Evolutionary conservation across 495 filamentous ascomycete genomes (phyloP).

Genomic region (Aspergillus conjunctus): DNA sequence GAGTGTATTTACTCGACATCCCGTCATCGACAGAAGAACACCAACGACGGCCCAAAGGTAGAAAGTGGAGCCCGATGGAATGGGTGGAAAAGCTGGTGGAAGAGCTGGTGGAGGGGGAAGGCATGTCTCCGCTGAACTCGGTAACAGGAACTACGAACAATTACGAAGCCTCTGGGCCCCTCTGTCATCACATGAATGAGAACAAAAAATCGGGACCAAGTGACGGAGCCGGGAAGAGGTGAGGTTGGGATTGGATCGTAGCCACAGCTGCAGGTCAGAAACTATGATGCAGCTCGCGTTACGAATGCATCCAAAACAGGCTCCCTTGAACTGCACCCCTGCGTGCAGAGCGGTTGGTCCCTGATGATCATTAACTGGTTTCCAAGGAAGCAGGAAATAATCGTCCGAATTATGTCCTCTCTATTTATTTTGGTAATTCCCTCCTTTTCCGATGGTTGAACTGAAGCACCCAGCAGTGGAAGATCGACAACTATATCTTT

Average conservation of each 20-base stretch:
- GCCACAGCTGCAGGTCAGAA: slow-evolving; percentile 11
- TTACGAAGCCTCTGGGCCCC: slow-evolving; percentile 10
- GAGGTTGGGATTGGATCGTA: slow-evolving; percentile 12
- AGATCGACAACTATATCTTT: neutral
- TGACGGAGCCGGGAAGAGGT: neutral
- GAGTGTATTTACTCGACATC: slow-evolving; percentile 4
- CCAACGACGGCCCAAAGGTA: neutral
- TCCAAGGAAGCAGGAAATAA: neutral
- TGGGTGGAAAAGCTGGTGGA: neutral
- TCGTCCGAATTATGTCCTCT: neutral
- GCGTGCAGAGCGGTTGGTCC: slow-evolving; percentile 8
- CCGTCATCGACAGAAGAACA: slow-evolving; percentile 14
- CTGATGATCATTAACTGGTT: slow-evolving; percentile 14
- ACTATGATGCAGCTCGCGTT: slow-evolving; percentile 2
- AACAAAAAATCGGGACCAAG: neutral
- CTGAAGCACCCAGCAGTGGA: neutral
- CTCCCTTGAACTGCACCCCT: slow-evolving; percentile 9
- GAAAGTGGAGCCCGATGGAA: neutral
- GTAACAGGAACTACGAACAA: neutral
- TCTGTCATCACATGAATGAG: slow-evolving; percentile 12
- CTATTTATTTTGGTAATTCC: neutral
- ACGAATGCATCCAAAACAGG: slow-evolving; percentile 10
- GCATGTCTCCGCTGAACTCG: neutral
- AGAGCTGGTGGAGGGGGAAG: neutral
- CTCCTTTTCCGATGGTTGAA: neutral